Percentiles rank a stretch among this genome's conserved stretches.
Conservation (phyloP, 176 grass and related monocot species). For the Eleusine coracana region DNA sequence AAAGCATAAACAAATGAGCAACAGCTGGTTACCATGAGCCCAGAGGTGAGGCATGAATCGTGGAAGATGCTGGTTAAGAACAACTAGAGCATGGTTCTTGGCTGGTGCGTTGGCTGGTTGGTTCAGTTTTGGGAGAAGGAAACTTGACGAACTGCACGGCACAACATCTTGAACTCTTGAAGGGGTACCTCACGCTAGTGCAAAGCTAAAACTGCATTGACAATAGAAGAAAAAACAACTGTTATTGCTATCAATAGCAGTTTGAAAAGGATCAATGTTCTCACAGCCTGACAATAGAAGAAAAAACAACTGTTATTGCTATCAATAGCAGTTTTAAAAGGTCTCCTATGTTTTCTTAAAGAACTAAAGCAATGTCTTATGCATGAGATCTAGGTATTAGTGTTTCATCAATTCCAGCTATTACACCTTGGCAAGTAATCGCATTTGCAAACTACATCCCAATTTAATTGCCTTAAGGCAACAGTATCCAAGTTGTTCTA, state of each 20-base stretch:
- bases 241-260: not conserved
- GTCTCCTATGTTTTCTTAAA: not conserved
- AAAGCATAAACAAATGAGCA: not conserved
- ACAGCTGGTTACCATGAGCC: slow-evolving; percentile 57
- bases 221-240: not conserved
- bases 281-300: not conserved
- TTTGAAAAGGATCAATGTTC: not conserved
- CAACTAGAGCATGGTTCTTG: slow-evolving; percentile 63
- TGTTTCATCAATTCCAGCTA: not conserved
- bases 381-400: not conserved
- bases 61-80: slow-evolving; percentile 79
- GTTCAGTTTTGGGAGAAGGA: slow-evolving; percentile 59
- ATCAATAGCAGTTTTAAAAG: not conserved
- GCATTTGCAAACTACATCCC: not conserved
- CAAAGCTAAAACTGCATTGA: slow-evolving; percentile 11
- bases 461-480: not conserved
- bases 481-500: not conserved
- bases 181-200: not conserved
- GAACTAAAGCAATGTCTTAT: not conserved
- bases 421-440: not conserved
- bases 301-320: not conserved
- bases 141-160: slow-evolving; percentile 51
- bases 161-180: slow-evolving; percentile 42
- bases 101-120: slow-evolving; percentile 36
- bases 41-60: slow-evolving; percentile 64